These are phyloP conservation scores for Phylloporus rhodoxanthus DNA, from an alignment of 768 basidiomycete species.

Conservation along the genomic window DNA sequence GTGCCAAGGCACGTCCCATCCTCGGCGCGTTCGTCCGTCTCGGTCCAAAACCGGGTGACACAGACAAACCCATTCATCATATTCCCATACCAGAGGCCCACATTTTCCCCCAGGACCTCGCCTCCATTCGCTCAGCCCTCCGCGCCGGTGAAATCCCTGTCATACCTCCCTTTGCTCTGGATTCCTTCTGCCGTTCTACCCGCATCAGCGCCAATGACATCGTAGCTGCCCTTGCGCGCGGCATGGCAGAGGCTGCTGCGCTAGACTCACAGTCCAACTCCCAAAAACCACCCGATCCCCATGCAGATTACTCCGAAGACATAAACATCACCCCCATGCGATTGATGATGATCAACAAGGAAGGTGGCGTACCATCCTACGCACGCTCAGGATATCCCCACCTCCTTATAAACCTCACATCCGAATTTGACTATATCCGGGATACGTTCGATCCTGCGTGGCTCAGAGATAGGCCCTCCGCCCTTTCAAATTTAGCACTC, in stretches of 20 bases:
- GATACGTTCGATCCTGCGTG: constrained; percentile 79
- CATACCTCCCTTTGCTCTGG: constrained; percentile 86
- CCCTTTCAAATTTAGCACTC: constrained; percentile 79
- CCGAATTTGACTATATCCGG: constrained; percentile 80
- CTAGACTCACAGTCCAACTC: constrained; percentile 39
- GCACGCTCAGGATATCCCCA: constrained; percentile 93
- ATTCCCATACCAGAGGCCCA: constrained; percentile 65
- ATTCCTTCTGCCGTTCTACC: constrained; percentile 82
- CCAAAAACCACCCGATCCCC: constrained; percentile 26
- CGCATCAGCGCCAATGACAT: constrained; percentile 86
- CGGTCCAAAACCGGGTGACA: constrained; percentile 63
- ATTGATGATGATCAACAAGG: constrained; percentile 94
- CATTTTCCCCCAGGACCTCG: constrained; percentile 72
- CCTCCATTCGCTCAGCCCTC: constrained; percentile 82
- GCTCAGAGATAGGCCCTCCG: constrained; percentile 72
- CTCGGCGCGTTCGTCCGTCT: constrained; percentile 81
- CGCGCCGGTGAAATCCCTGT: constrained; percentile 95
- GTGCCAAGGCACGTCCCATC: constrained; percentile 82
- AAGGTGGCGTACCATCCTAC: constrained; percentile 96
- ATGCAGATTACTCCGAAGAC: constrained; percentile 42
- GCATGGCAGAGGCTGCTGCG: constrained; percentile 62
- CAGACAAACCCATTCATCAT: constrained; percentile 26
- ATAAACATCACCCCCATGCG: constrained; percentile 89
- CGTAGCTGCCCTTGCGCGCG: constrained; percentile 77
- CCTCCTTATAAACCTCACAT: constrained; percentile 87